Base-by-base conservation (phyloP, 2,329 filamentous ascomycete genomes). In the Fusarium devonianum region DNA sequence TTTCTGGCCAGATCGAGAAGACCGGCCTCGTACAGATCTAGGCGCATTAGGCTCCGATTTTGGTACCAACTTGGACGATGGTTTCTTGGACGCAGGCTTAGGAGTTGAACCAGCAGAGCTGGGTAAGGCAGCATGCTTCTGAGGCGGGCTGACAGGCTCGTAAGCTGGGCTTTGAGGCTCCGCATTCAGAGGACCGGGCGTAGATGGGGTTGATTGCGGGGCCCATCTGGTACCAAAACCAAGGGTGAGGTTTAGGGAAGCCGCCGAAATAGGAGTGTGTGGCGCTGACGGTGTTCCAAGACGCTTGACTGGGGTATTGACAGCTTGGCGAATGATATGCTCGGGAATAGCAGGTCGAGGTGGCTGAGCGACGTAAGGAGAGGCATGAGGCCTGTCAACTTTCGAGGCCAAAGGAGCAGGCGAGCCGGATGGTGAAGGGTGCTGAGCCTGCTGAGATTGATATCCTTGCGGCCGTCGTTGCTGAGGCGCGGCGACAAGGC, bases 201-300 rank as follows among this genome's bases (percentile, higher is more conserved):
- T 87, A 4, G 82, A 82, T 4, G 82, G 80, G 1, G 82, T 84
- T 6, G 81, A 78, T 5, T 74, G 76, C 12, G 79, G 72, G 3
- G 75, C 80, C 84, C 84, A 87, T 62, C 79, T 81, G 0, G 84
- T 87, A 33, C 81, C 82, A 49, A 74, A 72, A 0, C 72, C 72
- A 33, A 68, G 64, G 2, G 63, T 65, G 17, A 73, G 48, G 11
- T 68, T 60, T 10, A 50, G 41, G 4, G 66, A 65, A n/a, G 61
- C 66, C 10, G 60, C 62, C 25, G 67, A 62, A 9, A 67, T 55
- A 6, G 73, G 73, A 0, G 73, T 75, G 12, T 69, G 69, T 12
- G 73, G 71, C 22, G 68, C 56, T 12, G 67, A 63, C 6, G 69
- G 64, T 13, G 65, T 67, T 26, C 68, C 69, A 19, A 59, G 48